Percentiles rank a stretch among this genome's conserved stretches.
Conservation (phyloP, 306 rosid genomes). For the Pachyrhizus erosus region DNA sequence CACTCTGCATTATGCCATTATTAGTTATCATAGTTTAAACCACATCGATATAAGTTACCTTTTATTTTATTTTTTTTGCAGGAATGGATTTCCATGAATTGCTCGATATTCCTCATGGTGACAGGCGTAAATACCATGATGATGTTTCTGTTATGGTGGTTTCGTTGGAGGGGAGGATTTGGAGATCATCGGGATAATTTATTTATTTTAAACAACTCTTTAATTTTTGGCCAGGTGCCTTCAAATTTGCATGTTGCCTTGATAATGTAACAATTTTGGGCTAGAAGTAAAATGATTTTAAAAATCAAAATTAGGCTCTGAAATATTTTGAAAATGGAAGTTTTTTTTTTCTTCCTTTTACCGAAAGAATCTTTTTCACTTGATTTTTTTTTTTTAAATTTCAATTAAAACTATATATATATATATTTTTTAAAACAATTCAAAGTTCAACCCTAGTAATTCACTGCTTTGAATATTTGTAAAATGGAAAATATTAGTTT, state of each 20-base stretch:
- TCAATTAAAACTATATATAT: background rate
- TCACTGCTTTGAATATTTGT: background rate
- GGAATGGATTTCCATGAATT: constrained; percentile 74
- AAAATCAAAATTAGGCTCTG: constrained; percentile 41
- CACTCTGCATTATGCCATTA: background rate
- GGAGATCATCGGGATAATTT: constrained; percentile 69
- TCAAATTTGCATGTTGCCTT: constrained; percentile 52
- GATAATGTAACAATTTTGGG: constrained; percentile 59
- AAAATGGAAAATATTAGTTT: background rate
- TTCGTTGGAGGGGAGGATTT: constrained; percentile 72
- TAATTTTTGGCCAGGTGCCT: constrained; percentile 47
- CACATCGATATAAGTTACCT: background rate
- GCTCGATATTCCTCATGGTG: constrained; percentile 72
- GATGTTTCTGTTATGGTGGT: constrained; percentile 73
- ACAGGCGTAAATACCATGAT: constrained; percentile 71
- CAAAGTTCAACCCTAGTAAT: background rate
- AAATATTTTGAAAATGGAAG: constrained; percentile 24
- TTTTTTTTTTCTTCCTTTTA: background rate
- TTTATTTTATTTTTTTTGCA: constrained; percentile 15
- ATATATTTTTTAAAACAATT: background rate
- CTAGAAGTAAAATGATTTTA: constrained; percentile 49
- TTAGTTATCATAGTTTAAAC: background rate
- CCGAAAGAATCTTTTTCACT: background rate
- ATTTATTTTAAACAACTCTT: constrained; percentile 12
- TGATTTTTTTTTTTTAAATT: background rate